A percentile compares a stretch with the other conserved stretches of the same genome.
phyloP scores from a whole-genome alignment of 2,329 filamentous ascomycete species.

The Alternaria arborescens region DNA sequence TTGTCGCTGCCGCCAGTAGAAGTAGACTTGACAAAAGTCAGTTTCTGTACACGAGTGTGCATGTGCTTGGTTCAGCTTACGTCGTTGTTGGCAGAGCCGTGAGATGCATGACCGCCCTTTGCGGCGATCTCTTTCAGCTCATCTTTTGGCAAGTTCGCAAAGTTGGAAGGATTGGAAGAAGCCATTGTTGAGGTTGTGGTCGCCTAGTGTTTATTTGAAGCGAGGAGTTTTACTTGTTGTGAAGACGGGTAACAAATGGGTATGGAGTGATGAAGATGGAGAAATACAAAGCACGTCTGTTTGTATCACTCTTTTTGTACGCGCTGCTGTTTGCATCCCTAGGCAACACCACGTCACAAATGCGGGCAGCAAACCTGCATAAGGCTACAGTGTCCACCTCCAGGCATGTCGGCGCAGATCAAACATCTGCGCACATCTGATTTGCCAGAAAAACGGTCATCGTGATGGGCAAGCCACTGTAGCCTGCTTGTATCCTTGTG shows the following conservation, averaged over 20 bases:
- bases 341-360: conserved; percentile 31
- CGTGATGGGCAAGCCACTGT: conserved; percentile 1
- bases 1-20: conserved; percentile 9
- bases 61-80: neutral
- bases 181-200: conserved; percentile 37
- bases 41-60: neutral
- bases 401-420: conserved; percentile 17
- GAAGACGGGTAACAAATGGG: neutral
- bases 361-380: conserved; percentile 10
- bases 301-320: conserved; percentile 23
- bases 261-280: neutral
- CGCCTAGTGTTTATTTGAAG: conserved; percentile 2
- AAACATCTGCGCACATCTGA: conserved; percentile 9
- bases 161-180: conserved; percentile 60
- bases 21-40: neutral
- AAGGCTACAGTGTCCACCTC: neutral
- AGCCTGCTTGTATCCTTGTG: conserved; percentile 30
- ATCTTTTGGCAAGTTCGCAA: conserved; percentile 61
- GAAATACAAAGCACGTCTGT: conserved; percentile 5
- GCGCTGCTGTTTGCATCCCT: conserved; percentile 21
- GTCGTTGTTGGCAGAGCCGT: conserved; percentile 28
- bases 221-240: conserved; percentile 6
- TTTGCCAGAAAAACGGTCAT: conserved; percentile 15
- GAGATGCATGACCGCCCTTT: conserved; percentile 59
- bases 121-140: conserved; percentile 59